phyloP scores from a whole-genome alignment of 441 rosid species.

The Bruguiera hainesii region DNA sequence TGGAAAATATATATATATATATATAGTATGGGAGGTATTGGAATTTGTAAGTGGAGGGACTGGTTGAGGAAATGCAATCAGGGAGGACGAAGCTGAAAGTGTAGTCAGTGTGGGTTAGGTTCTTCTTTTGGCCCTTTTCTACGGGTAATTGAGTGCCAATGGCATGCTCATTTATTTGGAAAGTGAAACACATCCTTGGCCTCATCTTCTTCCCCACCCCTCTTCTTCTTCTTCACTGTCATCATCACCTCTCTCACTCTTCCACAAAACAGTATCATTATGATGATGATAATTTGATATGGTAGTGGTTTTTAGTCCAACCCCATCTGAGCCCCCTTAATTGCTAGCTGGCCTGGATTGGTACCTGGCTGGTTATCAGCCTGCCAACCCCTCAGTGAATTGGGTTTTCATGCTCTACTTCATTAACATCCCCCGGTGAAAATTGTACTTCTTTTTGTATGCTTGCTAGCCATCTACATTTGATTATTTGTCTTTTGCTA shows the following conservation, averaged over 20 bases:
- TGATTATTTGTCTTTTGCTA: too few species aligned
- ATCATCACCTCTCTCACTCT: conserved; percentile 19
- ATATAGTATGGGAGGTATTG: background rate
- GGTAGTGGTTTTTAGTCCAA: conserved; percentile 29
- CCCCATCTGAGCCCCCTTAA: conserved; percentile 25
- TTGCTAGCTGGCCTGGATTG: conserved; percentile 14
- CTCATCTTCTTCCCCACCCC: conserved; percentile 20
- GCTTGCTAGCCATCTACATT: background rate
- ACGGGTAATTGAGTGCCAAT: conserved; percentile 41
- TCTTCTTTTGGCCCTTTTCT: conserved; percentile 28
- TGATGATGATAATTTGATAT: conserved; percentile 17
- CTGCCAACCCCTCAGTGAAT: background rate
- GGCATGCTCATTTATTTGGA: conserved; percentile 33
- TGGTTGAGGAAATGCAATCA: background rate
- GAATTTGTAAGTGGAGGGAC: conserved; percentile 21
- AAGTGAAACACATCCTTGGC: conserved; percentile 35
- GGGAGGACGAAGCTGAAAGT: background rate
- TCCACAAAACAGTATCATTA: conserved; percentile 11
- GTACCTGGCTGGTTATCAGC: conserved; percentile 11
- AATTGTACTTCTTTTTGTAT: background rate
- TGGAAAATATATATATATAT: background rate
- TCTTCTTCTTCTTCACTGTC: conserved; percentile 14
- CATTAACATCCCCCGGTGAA: background rate
- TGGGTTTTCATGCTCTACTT: background rate
- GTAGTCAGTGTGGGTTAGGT: conserved; percentile 43